Evolutionary conservation across 2,329 filamentous ascomycete species (phyloP).

Genomic region (Pseudogymnoascus sp.): DNA sequence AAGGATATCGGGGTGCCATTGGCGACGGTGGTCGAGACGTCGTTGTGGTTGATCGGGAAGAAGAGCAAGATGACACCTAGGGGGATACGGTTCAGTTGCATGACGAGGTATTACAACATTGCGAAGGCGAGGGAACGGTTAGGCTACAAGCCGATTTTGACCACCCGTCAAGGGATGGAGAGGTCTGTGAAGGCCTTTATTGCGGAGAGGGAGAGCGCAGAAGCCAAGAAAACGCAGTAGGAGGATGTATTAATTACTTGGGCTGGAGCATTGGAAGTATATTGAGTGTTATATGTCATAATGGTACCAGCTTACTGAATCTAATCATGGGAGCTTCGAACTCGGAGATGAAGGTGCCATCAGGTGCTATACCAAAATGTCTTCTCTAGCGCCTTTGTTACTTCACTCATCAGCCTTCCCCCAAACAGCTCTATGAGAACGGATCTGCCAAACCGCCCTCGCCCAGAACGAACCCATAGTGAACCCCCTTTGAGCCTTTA

Average conservation of each 20-base stretch:
- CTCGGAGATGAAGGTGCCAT: not conserved
- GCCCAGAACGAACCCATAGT: not conserved
- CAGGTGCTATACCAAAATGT: not conserved
- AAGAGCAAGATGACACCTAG: slow-evolving; percentile 43
- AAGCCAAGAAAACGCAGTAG: slow-evolving; percentile 26
- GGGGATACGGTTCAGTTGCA: slow-evolving; percentile 56
- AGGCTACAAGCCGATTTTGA: slow-evolving; percentile 61
- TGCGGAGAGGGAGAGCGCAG: slow-evolving; percentile 19
- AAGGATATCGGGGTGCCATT: slow-evolving; percentile 45
- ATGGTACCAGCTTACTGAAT: not conserved
- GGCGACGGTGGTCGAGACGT: slow-evolving; percentile 47
- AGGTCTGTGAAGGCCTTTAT: slow-evolving; percentile 22
- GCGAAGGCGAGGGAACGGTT: slow-evolving; percentile 64
- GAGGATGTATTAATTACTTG: not conserved
- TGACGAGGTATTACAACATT: slow-evolving; percentile 74
- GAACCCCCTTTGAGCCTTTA: not conserved
- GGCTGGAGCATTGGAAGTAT: not conserved
- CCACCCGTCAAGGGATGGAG: slow-evolving; percentile 55
- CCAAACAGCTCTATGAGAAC: not conserved
- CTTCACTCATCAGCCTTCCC: not conserved
- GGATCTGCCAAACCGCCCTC: not conserved
- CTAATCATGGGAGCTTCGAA: not conserved
- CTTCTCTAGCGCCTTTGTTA: not conserved
- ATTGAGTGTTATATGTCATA: not conserved
- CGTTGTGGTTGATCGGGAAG: slow-evolving; percentile 42